Evolutionary conservation across 306 rosid genomes (phyloP), one percentile per base, ranked within the genome.

Genomic region (Glycyrrhiza uralensis): DNA sequence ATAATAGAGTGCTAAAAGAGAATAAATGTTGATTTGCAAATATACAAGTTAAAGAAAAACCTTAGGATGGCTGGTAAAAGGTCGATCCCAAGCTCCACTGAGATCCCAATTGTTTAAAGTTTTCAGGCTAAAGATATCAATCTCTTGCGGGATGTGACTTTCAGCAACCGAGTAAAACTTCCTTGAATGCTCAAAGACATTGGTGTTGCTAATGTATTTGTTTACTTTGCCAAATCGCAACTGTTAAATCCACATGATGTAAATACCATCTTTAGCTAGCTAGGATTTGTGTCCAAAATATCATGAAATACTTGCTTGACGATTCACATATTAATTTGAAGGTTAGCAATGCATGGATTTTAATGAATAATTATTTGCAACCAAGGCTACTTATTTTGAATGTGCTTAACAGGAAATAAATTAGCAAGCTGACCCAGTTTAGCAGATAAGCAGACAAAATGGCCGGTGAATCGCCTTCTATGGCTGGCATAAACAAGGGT

Each of bases 11-110:
- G 19, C 3, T 23, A 59, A 36, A 57, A 45, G 9, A 42, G 32
- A 52, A 10, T 28, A 13, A 23, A 6, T 20, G 23, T 60, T 60
- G 6, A 36, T 64, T 51, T 57, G 41, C 0, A 30, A 59, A 18
- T 45, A 5, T 8, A 4, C 1, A 33, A 49, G 2, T 8, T 4
- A 47, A 32, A 46, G 24, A 54, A 38, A 9, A 24, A 84, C 92
- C 85, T 92, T 92, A 15, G 96, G 92, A 33, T 92, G 96, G 82
- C 94, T 88, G 1, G 66, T 71, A 60, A 82, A 89, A 20, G 96
- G 87, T 51, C 91, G 76, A 35, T 83, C 74, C 96, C 98, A 88
- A 18, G 83, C 69, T 10, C 74, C 89, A 32, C 45, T 66, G 12
- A 87, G 61, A 78, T 92, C 77, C 96, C 92, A 92, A 67, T 73